Evolutionary conservation across 345 rosid species (phyloP).

Genomic region (Pistacia vera): DNA sequence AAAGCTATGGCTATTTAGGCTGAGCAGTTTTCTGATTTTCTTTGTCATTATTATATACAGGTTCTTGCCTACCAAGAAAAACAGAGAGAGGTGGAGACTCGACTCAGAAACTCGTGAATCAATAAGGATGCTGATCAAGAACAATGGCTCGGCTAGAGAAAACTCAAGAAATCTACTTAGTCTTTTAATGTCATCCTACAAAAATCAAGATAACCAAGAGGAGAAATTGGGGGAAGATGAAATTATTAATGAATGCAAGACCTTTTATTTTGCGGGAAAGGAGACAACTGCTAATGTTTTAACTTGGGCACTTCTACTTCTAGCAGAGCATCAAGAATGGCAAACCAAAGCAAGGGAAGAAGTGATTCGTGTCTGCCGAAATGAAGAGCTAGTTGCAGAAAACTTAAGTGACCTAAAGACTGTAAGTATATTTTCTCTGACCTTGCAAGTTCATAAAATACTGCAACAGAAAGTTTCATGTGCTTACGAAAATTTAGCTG

Average conservation of each 20-base stretch:
- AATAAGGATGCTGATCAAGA: conserved; percentile 46
- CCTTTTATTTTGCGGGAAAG: conserved; percentile 84
- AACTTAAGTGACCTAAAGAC: conserved; percentile 55
- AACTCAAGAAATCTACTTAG: conserved; percentile 54
- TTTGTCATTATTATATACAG: conserved; percentile 24
- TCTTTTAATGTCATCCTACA: conserved; percentile 54
- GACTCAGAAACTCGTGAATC: conserved; percentile 65
- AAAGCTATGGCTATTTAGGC: no score
- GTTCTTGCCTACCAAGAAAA: conserved; percentile 74
- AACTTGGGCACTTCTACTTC: conserved; percentile 63
- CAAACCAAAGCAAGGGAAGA: conserved; percentile 72
- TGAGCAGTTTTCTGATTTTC: no score
- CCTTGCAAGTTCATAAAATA: neutral
- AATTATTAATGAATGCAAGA: conserved; percentile 81
- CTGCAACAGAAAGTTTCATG: no score
- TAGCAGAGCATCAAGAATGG: conserved; percentile 80
- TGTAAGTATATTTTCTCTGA: conserved; percentile 13
- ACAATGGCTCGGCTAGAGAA: conserved; percentile 32
- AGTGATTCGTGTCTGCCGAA: conserved; percentile 44
- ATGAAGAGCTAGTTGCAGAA: conserved; percentile 31
- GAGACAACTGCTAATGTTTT: conserved; percentile 73
- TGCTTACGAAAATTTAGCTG: no score
- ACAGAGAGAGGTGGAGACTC: conserved; percentile 66
- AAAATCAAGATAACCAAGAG: conserved; percentile 51
- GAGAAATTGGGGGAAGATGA: conserved; percentile 65